Evolutionary conservation across 768 basidiomycete genomes (phyloP).

Genomic region (Mycena indigotica): DNA sequence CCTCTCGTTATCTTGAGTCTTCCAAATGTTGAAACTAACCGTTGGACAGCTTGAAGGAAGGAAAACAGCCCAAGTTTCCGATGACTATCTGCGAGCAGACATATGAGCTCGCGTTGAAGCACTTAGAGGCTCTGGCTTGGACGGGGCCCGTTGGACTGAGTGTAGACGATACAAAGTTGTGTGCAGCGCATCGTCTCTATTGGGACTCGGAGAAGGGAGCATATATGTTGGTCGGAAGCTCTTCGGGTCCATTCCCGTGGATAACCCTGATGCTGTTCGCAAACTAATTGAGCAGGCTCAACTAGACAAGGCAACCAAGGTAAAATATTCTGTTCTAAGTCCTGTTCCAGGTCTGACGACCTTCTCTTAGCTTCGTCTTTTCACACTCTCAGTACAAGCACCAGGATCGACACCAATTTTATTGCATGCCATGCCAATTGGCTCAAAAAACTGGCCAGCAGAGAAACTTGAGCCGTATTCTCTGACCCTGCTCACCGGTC

Average conservation of each 20-base stretch:
- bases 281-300: neutral
- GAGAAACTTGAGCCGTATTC: slow-evolving; percentile 15
- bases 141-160: slow-evolving; percentile 31
- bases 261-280: slow-evolving; percentile 22
- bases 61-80: slow-evolving; percentile 26
- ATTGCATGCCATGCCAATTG: slow-evolving; percentile 32
- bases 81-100: slow-evolving; percentile 23
- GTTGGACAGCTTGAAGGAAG: slow-evolving; percentile 11
- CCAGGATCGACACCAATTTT: slow-evolving; percentile 34
- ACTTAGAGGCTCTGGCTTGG: slow-evolving; percentile 23
- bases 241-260: slow-evolving; percentile 29
- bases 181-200: slow-evolving; percentile 24
- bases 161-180: slow-evolving; percentile 42
- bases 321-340: neutral
- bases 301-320: slow-evolving; percentile 28
- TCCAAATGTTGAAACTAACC: neutral
- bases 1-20: neutral
- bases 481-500: slow-evolving; percentile 27
- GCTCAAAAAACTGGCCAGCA: slow-evolving; percentile 19
- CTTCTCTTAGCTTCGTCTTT: slow-evolving; percentile 31
- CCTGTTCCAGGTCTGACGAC: neutral
- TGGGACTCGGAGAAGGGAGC: slow-evolving; percentile 24
- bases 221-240: slow-evolving; percentile 30
- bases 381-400: slow-evolving; percentile 33
- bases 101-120: slow-evolving; percentile 22